phyloP scores from a whole-genome alignment of 2,329 filamentous ascomycete genomes.

The Paecilomyces niveus region DNA sequence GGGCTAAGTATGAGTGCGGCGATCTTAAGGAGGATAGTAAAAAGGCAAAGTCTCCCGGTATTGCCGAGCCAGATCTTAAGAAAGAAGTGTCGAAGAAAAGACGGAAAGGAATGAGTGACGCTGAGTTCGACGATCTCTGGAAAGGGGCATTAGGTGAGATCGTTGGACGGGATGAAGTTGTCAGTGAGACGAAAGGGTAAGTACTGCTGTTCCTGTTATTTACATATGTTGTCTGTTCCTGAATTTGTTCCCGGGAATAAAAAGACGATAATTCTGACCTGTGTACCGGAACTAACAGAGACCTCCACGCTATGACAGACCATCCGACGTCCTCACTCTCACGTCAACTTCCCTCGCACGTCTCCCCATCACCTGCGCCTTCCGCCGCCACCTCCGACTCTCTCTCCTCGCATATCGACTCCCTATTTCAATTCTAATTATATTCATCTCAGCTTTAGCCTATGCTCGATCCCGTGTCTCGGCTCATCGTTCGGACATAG shows the following conservation, averaged over 20 bases:
- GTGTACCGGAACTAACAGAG: constrained; percentile 71
- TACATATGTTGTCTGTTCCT: constrained; percentile 13
- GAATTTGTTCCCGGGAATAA: constrained; percentile 8
- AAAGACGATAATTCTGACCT: constrained; percentile 43
- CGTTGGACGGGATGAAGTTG: constrained; percentile 52
- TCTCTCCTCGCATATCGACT: constrained; percentile 44
- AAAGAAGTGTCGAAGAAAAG: constrained; percentile 66
- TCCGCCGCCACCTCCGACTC: constrained; percentile 41
- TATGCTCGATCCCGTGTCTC: constrained; percentile 62
- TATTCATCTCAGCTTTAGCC: constrained; percentile 42
- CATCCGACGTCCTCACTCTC: constrained; percentile 60
- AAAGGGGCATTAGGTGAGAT: constrained; percentile 45
- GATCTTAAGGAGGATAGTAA: constrained; percentile 60
- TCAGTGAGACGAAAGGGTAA: constrained; percentile 53
- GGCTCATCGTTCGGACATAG: constrained; percentile 57
- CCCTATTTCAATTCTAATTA: constrained; percentile 41
- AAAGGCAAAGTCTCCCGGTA: constrained; percentile 56
- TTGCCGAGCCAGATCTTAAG: constrained; percentile 65
- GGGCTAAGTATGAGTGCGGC: constrained; percentile 87
- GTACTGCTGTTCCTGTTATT: constrained; percentile 17
- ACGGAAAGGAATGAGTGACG: constrained; percentile 73
- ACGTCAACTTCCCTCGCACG: constrained; percentile 84
- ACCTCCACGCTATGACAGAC: constrained; percentile 65
- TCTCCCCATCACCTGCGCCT: constrained; percentile 63
- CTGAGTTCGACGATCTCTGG: constrained; percentile 83